Evolutionary conservation across 768 basidiomycete species (phyloP), one percentile per base, ranked within the genome.

Genomic region (Mrakia blollopis): DNA sequence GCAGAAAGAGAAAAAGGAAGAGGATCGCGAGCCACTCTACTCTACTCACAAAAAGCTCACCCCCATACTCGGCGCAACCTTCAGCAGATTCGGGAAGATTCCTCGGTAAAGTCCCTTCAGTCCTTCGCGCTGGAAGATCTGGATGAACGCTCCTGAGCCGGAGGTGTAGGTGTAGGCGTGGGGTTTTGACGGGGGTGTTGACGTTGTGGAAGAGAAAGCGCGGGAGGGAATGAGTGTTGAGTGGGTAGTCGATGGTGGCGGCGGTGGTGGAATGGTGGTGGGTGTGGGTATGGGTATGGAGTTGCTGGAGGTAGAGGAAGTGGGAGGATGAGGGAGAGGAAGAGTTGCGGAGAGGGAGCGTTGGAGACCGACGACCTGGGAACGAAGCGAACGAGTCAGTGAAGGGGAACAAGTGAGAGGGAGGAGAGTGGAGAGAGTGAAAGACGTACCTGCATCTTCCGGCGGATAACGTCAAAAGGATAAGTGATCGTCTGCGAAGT

Each of bases 401-500:
- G 32, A 62, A 18, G 14, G 63, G 1, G 35, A 28, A 47, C 6
- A 16, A 5, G 44, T 9, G 44, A 44, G 62, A 35, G 10, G 21
- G 32, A 1, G 10, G 3, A 28, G 7, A 62, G 44, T 25, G 47
- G 47, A 21, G 13, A 21, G 18, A 14, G 47, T 18, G 47, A n/a
- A 3, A 23, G 5, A 39, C 73, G 6, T 77, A 96, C 92, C 83
- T 98, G 96, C 91, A 98, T 94, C 86, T 98, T 96, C 78, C 96
- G 88, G 67, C 96, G 87, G 77, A 98, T 84, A 8, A 98, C 92
- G 83, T 99, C 96, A 81, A 97, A 92, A 13, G 96, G 96, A 83
- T 96, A 98, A 7, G 95, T 98, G 80, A 98, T 84, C 70, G 94
- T 93, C 83, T 98, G 93, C 18, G 94, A 94, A 79, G 96, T 91